Evolutionary conservation across 768 basidiomycete genomes (phyloP).

Genomic region (Suillus spraguei): DNA sequence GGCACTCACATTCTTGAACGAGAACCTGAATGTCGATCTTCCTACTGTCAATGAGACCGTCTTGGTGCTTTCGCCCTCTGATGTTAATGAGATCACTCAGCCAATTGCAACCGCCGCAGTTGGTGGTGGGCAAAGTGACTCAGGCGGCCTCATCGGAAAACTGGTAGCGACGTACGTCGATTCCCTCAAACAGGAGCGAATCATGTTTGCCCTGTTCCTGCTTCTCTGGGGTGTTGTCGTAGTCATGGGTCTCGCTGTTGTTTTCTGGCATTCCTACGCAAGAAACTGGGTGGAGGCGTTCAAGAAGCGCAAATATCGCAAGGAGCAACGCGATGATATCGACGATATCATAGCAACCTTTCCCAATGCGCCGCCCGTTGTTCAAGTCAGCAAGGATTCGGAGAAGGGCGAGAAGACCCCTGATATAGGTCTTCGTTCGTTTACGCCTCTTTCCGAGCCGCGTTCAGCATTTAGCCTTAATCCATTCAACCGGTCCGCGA

Average conservation of each 20-base stretch:
- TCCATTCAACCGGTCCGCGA: slow-evolving; percentile 40
- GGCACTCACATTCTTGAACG: slow-evolving; percentile 88
- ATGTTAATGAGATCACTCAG: slow-evolving; percentile 71
- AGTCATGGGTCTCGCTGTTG: slow-evolving; percentile 69
- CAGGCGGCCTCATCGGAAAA: slow-evolving; percentile 67
- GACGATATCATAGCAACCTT: slow-evolving; percentile 41
- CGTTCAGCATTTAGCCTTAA: slow-evolving; percentile 32
- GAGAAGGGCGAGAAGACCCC: slow-evolving; percentile 24
- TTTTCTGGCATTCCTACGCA: slow-evolving; percentile 75
- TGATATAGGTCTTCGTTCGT: slow-evolving; percentile 41
- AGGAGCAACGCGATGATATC: slow-evolving; percentile 51
- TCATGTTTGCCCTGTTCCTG: slow-evolving; percentile 85
- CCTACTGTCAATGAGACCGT: slow-evolving; percentile 75
- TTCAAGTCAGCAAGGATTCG: slow-evolving; percentile 23
- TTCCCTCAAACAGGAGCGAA: slow-evolving; percentile 75
- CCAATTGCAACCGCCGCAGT: slow-evolving; percentile 88
- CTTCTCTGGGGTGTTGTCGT: slow-evolving; percentile 84
- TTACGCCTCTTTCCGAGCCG: slow-evolving; percentile 52
- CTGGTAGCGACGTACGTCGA: slow-evolving; percentile 74
- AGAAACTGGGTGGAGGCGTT: slow-evolving; percentile 47
- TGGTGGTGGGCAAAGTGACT: slow-evolving; percentile 52
- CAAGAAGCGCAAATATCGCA: slow-evolving; percentile 51
- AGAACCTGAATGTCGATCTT: slow-evolving; percentile 82
- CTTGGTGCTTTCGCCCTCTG: slow-evolving; percentile 73
- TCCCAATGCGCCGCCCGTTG: slow-evolving; percentile 18